Conservation (phyloP, 139 green algal species). For the Chlamydomonas sphaeroides region DNA sequence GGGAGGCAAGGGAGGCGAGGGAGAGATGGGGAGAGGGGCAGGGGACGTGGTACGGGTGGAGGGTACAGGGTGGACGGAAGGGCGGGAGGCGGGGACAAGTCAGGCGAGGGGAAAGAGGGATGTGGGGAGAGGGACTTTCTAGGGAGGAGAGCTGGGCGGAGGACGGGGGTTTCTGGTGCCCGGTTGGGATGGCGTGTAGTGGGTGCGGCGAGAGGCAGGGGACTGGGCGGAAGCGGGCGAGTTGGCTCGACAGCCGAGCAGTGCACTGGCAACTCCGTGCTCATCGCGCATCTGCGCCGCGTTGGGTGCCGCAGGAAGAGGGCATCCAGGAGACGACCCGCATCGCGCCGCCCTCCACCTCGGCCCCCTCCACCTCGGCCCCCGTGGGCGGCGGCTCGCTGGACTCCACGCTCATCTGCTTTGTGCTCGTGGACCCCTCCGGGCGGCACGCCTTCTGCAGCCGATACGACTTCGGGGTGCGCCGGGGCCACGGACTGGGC, state of each 20-base stretch:
- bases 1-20: neutral
- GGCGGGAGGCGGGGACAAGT: no score
- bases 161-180: no score
- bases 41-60: neutral
- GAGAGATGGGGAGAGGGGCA: neutral
- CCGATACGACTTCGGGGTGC: constrained; percentile 93
- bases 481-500: no score
- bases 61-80: no score
- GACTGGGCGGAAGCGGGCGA: no score
- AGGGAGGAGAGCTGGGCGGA: no score
- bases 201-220: no score
- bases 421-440: constrained; percentile 84
- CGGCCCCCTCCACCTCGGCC: neutral
- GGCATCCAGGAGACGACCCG: neutral
- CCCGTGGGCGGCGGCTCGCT: neutral
- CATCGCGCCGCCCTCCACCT: neutral
- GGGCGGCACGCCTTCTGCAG: constrained; percentile 83
- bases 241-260: no score
- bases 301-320: neutral
- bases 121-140: no score
- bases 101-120: no score
- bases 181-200: no score
- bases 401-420: constrained; percentile 88
- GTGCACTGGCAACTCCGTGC: no score
- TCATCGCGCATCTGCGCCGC: neutral